These are phyloP conservation scores for Inga leiocalycina DNA, from an alignment of 306 rosid genomes.

Conservation along the genomic window DNA sequence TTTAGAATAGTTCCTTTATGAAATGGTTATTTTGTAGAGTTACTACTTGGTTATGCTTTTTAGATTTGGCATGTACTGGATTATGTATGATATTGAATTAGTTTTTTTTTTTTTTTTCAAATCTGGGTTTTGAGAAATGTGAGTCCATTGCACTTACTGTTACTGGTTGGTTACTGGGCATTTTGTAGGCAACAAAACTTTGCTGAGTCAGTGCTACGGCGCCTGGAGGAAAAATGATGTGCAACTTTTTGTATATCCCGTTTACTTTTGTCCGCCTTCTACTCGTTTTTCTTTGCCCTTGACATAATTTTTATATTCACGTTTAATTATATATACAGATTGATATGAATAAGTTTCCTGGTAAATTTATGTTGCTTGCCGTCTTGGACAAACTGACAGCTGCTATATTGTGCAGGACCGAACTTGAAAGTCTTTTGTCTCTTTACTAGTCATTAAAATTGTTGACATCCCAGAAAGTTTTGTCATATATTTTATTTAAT, in stretches of 20 bases:
- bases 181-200: slow-evolving; percentile 83
- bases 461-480: background rate
- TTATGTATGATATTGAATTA: background rate
- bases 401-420: background rate
- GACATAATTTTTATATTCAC: background rate
- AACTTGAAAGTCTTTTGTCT: background rate
- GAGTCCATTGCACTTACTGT: background rate
- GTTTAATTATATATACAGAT: background rate
- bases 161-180: slow-evolving; percentile 5
- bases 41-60: too few species aligned
- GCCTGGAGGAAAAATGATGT: slow-evolving; percentile 72
- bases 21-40: background rate
- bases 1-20: background rate
- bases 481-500: background rate
- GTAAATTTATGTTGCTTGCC: background rate
- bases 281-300: background rate
- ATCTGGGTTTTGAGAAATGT: slow-evolving; percentile 1
- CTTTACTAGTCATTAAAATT: background rate
- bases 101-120: too few species aligned
- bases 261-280: background rate
- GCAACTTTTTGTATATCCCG: background rate
- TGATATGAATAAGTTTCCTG: background rate
- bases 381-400: background rate
- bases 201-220: slow-evolving; percentile 77
- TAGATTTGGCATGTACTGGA: background rate